These are phyloP conservation scores for Eutypa lata DNA, from an alignment of 2,329 filamentous ascomycete genomes.

Conservation along the genomic window DNA sequence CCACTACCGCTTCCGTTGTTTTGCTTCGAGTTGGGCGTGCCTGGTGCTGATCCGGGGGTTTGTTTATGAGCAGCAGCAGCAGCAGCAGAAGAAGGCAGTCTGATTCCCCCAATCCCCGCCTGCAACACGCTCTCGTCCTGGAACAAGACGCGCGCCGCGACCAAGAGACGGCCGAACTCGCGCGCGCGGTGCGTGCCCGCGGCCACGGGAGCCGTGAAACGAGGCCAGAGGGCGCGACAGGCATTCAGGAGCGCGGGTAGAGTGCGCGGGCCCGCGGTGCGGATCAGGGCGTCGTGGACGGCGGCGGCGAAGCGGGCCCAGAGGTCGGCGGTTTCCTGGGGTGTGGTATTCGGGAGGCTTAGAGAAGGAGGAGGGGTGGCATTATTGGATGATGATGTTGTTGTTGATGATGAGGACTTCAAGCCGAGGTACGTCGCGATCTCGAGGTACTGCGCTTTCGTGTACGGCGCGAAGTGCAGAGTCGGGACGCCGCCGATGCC, in stretches of 20 bases:
- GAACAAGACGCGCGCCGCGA: constrained; percentile 66
- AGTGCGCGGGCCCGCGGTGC: constrained; percentile 70
- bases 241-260: constrained; percentile 68
- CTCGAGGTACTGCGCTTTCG: constrained; percentile 71
- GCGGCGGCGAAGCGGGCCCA: constrained; percentile 80
- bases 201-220: constrained; percentile 75
- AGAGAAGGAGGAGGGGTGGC: too few relatives aligned
- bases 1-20: too few relatives aligned
- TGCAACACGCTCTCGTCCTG: constrained; percentile 70
- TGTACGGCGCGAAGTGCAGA: constrained; percentile 81
- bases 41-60: background rate
- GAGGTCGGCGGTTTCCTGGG: constrained; percentile 60
- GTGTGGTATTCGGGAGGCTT: constrained; percentile 46
- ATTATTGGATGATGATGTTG: too few relatives aligned
- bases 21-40: background rate
- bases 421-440: constrained; percentile 58
- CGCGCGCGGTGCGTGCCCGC: constrained; percentile 70
- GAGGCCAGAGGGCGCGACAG: constrained; percentile 76
- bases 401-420: constrained; percentile 11
- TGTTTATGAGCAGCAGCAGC: background rate
- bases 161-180: constrained; percentile 81
- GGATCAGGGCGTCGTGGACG: constrained; percentile 82
- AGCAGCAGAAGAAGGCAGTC: background rate
- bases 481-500: constrained; percentile 66
- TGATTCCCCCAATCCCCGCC: constrained; percentile 53